Conservation (phyloP, 2,329 filamentous ascomycete genomes). For the Penicillium sp. region DNA sequence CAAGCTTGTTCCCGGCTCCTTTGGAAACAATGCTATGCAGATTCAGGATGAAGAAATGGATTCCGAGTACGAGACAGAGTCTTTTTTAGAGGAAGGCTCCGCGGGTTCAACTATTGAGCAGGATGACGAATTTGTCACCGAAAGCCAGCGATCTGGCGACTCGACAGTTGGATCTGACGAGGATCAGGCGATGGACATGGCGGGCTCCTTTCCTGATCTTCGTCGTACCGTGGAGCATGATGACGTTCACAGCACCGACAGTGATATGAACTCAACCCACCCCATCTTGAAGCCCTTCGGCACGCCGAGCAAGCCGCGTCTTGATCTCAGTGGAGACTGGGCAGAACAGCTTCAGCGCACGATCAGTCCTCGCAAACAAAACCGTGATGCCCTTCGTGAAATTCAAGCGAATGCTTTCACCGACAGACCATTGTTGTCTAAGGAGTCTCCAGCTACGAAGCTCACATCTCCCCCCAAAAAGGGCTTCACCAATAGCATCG, state of each 20-base stretch:
- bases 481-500: slow-evolving; percentile 81
- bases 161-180: slow-evolving; percentile 58
- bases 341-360: slow-evolving; percentile 89
- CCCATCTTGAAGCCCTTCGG: slow-evolving; percentile 28
- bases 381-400: slow-evolving; percentile 66
- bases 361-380: slow-evolving; percentile 87
- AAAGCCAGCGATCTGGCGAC: slow-evolving; percentile 52
- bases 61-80: slow-evolving; percentile 46
- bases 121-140: slow-evolving; percentile 45
- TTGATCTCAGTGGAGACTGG: slow-evolving; percentile 73
- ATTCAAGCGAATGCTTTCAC: slow-evolving; percentile 56
- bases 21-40: slow-evolving; percentile 59
- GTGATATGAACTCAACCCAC: slow-evolving; percentile 45
- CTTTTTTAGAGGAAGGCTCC: slow-evolving; percentile 93
- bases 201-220: slow-evolving; percentile 68
- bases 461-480: slow-evolving; percentile 38
- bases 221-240: slow-evolving; percentile 71
- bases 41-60: slow-evolving; percentile 47
- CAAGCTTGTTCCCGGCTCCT: slow-evolving; percentile 68
- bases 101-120: slow-evolving; percentile 67
- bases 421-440: slow-evolving; percentile 35
- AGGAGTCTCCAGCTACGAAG: slow-evolving; percentile 28
- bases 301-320: slow-evolving; percentile 51
- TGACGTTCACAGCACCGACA: slow-evolving; percentile 43
- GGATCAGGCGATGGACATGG: slow-evolving; percentile 75